These are phyloP conservation scores for Aspergillus bombycis DNA, from an alignment of 2,329 filamentous ascomycete genomes.

Conservation along the genomic window DNA sequence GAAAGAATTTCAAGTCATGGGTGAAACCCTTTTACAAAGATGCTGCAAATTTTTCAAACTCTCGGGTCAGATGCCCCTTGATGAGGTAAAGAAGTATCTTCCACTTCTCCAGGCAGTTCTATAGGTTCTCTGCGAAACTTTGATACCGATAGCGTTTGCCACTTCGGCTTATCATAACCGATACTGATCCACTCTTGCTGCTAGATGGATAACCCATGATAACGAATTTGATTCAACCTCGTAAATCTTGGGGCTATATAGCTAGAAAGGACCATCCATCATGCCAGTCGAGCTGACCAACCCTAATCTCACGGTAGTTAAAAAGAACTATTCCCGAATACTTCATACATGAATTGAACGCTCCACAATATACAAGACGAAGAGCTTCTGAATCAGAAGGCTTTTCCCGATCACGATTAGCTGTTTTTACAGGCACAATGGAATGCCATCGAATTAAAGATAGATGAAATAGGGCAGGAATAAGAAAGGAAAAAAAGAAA, in stretches of 20 bases:
- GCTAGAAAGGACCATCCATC: neutral
- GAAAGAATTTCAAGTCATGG: too few species aligned
- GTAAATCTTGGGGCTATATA: neutral
- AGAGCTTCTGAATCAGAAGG: neutral
- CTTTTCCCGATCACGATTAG: neutral
- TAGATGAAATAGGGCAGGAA: neutral
- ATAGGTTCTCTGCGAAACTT: neutral
- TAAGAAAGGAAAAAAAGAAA: slow-evolving; percentile 1
- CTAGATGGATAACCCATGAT: neutral
- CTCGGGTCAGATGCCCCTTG: neutral
- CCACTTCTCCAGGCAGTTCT: neutral
- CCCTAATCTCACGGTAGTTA: slow-evolving; percentile 9
- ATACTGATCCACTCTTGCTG: neutral
- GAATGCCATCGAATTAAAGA: neutral
- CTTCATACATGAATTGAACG: slow-evolving; percentile 23
- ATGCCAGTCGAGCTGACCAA: neutral
- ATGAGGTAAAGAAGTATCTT: neutral
- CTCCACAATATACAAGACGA: slow-evolving; percentile 21
- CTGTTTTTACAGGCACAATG: neutral
- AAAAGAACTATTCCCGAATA: slow-evolving; percentile 16
- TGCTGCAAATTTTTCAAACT: neutral
- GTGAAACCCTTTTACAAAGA: neutral
- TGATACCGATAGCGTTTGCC: neutral
- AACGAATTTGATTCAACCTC: neutral
- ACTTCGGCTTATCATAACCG: neutral